Conservation (phyloP, 2,329 filamentous ascomycete species). For the Ceratocystis colombiana region DNA sequence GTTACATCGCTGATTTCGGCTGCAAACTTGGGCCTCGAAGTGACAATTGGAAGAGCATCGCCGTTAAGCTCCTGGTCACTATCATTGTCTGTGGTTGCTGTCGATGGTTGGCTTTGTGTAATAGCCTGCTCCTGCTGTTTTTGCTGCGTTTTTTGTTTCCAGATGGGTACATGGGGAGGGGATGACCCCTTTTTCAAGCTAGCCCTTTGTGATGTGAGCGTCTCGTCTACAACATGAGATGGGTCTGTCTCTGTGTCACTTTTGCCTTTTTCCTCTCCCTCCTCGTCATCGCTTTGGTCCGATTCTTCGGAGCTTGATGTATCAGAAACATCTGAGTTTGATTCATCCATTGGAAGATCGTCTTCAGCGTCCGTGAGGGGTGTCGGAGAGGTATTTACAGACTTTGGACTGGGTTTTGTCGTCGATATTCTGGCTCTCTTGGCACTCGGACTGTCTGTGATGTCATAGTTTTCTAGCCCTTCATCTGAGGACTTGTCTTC, state of each 20-base stretch:
- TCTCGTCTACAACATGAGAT: neutral
- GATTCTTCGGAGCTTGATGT: conserved; percentile 10
- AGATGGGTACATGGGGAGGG: conserved; percentile 13
- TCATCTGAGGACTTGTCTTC: conserved; percentile 14
- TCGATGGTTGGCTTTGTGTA: neutral
- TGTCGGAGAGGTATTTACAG: neutral
- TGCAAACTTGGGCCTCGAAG: conserved; percentile 2
- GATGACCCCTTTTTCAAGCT: neutral
- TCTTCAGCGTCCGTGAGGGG: neutral
- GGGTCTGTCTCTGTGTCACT: neutral
- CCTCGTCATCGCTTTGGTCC: neutral
- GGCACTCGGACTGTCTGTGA: neutral
- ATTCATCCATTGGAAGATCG: conserved; percentile 7
- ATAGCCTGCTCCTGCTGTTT: conserved; percentile 1
- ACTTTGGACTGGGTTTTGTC: neutral
- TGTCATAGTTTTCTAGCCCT: conserved; percentile 15
- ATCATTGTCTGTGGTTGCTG: neutral
- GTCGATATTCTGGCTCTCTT: neutral
- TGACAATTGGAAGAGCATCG: neutral
- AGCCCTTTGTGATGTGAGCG: neutral
- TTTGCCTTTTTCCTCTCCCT: neutral
- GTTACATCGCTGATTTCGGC: conserved; percentile 21
- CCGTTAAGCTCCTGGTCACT: neutral
- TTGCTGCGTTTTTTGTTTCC: conserved; percentile 17
- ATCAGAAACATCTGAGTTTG: neutral